These are phyloP conservation scores for Umbilicaria muhlenbergii DNA, from an alignment of 495 filamentous ascomycete genomes.

Conservation along the genomic window DNA sequence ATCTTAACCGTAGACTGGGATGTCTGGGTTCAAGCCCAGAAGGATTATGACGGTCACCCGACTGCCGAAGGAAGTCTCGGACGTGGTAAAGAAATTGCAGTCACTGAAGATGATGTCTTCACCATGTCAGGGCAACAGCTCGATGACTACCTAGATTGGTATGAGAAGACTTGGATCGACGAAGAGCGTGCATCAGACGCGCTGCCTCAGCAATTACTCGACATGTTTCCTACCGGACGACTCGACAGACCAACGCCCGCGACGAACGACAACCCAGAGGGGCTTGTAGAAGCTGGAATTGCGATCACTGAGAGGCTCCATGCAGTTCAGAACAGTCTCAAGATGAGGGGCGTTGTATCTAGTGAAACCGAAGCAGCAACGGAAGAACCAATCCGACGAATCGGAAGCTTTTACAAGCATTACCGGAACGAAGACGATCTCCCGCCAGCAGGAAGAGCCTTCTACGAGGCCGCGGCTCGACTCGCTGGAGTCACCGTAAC, in stretches of 20 bases:
- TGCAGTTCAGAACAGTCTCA: constrained; percentile 22
- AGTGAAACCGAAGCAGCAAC: constrained; percentile 11
- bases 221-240: constrained; percentile 33
- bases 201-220: constrained; percentile 24
- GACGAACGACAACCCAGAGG: constrained; percentile 11
- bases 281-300: constrained; percentile 6
- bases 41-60: constrained; percentile 20
- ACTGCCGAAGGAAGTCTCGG: constrained; percentile 15
- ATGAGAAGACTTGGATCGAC: constrained; percentile 57
- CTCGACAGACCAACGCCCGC: constrained; percentile 4
- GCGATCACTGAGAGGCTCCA: constrained; percentile 21
- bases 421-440: constrained; percentile 44
- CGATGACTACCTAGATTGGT: constrained; percentile 82
- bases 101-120: constrained; percentile 54
- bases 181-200: constrained; percentile 13
- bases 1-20: constrained; percentile 53
- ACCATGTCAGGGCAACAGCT: constrained; percentile 50
- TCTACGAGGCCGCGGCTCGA: constrained; percentile 41
- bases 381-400: constrained; percentile 19
- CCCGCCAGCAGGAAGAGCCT: constrained; percentile 30
- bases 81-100: constrained; percentile 28
- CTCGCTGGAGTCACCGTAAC: constrained; percentile 28
- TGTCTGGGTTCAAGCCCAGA: constrained; percentile 45
- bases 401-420: constrained; percentile 39
- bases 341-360: constrained; percentile 10